These are phyloP conservation scores for Isabelozyma rhagii DNA, from an alignment of 805 yeast species.

Conservation along the genomic window DNA sequence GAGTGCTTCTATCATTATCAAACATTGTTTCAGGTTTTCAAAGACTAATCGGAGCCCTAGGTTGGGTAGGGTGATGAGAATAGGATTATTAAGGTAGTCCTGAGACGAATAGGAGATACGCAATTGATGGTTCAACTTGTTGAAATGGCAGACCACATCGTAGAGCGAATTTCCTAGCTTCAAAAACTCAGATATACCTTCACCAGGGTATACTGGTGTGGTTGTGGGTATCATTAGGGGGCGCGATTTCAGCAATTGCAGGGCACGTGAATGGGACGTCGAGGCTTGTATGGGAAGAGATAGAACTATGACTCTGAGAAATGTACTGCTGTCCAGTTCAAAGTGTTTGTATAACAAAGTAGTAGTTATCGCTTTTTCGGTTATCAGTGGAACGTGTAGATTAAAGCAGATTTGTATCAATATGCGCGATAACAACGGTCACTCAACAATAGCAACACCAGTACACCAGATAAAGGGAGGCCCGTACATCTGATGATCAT, in stretches of 20 bases:
- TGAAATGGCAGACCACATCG: conserved; percentile 20
- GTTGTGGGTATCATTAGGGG: not conserved
- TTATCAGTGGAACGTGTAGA: not conserved
- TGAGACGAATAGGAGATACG: conserved; percentile 27
- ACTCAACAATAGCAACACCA: no score
- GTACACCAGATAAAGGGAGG: no score
- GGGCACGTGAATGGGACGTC: no score
- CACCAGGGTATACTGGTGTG: conserved; percentile 23
- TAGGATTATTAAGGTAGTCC: conserved; percentile 29
- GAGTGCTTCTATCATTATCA: conserved; percentile 28
- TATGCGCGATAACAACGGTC: not conserved
- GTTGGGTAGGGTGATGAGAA: conserved; percentile 24
- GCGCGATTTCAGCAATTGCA: not conserved
- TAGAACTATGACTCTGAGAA: no score
- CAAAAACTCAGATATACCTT: conserved; percentile 29
- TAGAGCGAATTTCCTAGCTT: conserved; percentile 29
- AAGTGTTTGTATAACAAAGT: no score
- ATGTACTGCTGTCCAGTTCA: no score
- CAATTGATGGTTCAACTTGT: conserved; percentile 23
- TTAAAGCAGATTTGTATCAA: not conserved
- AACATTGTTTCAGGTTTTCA: conserved; percentile 19
- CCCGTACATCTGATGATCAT: no score
- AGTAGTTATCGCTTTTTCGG: not conserved
- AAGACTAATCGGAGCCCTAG: conserved; percentile 26
- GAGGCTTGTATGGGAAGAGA: no score